phyloP scores from a whole-genome alignment of 352 stramenopile genomes.

The Globisporangium sylvaticum region DNA sequence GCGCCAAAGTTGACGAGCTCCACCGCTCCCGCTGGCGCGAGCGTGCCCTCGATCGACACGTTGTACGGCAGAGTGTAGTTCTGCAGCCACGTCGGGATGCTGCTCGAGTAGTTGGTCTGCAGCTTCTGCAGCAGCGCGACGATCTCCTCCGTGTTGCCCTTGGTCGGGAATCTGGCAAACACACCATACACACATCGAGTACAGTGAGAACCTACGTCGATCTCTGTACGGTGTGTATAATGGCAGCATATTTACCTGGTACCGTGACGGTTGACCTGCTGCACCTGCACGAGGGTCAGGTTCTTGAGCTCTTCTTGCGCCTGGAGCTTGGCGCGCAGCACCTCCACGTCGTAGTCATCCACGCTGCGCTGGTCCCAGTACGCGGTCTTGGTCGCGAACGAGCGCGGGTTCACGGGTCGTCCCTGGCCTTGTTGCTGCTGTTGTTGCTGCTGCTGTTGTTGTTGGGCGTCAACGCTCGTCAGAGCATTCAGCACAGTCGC shows the following conservation, averaged over 20 bases:
- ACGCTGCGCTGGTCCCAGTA: conserved; percentile 8
- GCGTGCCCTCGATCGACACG: conserved; percentile 29
- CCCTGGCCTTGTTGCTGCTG: background rate
- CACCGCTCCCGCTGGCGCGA: conserved; percentile 27
- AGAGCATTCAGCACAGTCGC: background rate
- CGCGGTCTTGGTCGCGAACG: conserved; percentile 5
- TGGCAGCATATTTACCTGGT: conserved; percentile 27
- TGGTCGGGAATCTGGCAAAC: conserved; percentile 42
- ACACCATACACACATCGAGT: background rate
- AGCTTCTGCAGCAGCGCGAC: conserved; percentile 39
- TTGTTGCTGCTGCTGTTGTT: background rate
- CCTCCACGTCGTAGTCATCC: background rate
- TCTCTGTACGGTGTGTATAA: no score
- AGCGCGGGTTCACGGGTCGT: background rate
- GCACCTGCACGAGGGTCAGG: conserved; percentile 26
- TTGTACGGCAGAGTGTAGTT: conserved; percentile 68
- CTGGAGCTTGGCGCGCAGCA: background rate
- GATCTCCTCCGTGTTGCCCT: conserved; percentile 43
- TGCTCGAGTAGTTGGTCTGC: conserved; percentile 29
- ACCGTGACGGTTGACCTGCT: conserved; percentile 52
- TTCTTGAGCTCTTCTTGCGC: background rate
- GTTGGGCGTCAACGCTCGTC: background rate
- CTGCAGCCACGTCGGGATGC: conserved; percentile 45
- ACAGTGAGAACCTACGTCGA: background rate
- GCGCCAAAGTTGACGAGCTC: conserved; percentile 39